A percentile compares a stretch with the other conserved stretches of the same genome.
Conservation (phyloP, 345 rosid species). For the Lepidium aucheri region DNA sequence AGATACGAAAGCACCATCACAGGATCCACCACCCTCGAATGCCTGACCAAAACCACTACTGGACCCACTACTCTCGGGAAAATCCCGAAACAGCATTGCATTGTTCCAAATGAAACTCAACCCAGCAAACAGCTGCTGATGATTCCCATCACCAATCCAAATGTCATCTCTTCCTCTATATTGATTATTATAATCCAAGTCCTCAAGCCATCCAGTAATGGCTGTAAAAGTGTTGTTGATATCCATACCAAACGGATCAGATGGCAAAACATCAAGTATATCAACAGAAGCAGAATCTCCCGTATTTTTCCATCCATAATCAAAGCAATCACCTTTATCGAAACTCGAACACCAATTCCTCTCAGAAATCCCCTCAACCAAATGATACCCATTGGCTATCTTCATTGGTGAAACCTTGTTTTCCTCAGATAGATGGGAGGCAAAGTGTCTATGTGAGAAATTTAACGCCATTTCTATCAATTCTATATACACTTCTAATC, state of each 20-base stretch:
- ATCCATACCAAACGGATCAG: conserved; percentile 90
- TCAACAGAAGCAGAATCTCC: conserved; percentile 59
- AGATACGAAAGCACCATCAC: conserved; percentile 18
- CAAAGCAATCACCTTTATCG: conserved; percentile 48
- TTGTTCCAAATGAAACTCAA: conserved; percentile 73
- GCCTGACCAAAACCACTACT: conserved; percentile 15
- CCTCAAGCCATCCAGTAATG: conserved; percentile 81
- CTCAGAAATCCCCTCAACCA: conserved; percentile 43
- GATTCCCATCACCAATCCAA: conserved; percentile 36
- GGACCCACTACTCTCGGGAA: conserved; percentile 33
- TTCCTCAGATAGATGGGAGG: conserved; percentile 59
- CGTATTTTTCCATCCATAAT: conserved; percentile 46
- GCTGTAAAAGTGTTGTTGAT: conserved; percentile 74
- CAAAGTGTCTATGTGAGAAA: conserved; percentile 62
- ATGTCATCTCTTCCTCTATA: conserved; percentile 34
- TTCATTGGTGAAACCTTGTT: conserved; percentile 59
- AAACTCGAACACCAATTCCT: conserved; percentile 36
- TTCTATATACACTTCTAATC: conserved; percentile 10
- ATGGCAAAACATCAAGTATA: conserved; percentile 77
- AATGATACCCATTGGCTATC: conserved; percentile 47
- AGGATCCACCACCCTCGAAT: conserved; percentile 19
- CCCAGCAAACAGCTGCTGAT: conserved; percentile 61
- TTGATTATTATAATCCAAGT: conserved; percentile 61
- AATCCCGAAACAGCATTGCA: conserved; percentile 54
- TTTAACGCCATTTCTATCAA: conserved; percentile 67